Base-by-base conservation (phyloP, 331 rosid species). In the Erythrophleum ivorense region DNA sequence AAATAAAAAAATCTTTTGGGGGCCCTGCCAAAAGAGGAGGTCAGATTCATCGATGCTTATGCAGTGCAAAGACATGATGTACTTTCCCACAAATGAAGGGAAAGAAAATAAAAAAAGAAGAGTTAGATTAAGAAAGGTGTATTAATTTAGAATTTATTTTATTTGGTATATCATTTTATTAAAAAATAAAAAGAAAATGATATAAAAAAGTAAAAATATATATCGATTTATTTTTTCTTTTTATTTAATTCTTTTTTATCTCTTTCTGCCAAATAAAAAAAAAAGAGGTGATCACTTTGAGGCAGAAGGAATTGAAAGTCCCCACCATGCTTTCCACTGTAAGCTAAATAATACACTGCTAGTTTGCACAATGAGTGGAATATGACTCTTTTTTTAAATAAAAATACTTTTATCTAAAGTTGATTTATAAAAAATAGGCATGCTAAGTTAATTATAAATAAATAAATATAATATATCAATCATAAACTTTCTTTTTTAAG, bases 241-340 rank as follows among this genome's bases (percentile, higher is more conserved):
- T 24, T 24, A 24, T 1, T 24, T 24, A 24, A 24, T 24, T 24
- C 29, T 24, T 24, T 24, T 24, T 24, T 24, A 24, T 24, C 29
- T 24, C 1, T 24, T 24, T 24, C 29, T 24, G 29, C 29, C 0
- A 60, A 60, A 59, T 2, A 18, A 24, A 6, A n/a, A n/a, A 55
- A 18, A 84, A 11, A 73, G 59, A 76, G 64, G 52, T 33, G 77
- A 76, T 73, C 78, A 78, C 76, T 85, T 70, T 76, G 87, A 66
- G 84, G 81, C 55, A 79, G 84, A 81, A 62, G 73, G 84, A 78
- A 87, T 66, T 86, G 88, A 81, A 53, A 81, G 90, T 77, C 89
- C 84, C 91, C 90, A 81, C 88, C 69, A 40, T 84, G 88, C 76
- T 85, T 88, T 90, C 85, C 88, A 86, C 87, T 49, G 73, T 54